These are phyloP conservation scores for Gossypium schwendimanii DNA, from an alignment of 441 rosid genomes.

Conservation along the genomic window DNA sequence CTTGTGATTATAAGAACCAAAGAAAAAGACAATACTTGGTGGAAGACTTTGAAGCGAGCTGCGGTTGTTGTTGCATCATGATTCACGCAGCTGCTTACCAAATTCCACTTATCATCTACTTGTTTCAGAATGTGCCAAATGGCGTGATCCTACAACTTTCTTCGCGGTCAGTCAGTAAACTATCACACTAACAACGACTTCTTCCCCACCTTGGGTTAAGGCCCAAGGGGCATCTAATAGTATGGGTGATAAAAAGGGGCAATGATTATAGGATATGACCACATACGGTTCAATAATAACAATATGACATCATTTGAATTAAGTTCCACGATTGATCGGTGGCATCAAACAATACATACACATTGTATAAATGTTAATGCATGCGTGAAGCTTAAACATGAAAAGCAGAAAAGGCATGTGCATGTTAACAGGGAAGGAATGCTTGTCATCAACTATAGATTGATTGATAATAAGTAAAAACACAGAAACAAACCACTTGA, in stretches of 20 bases:
- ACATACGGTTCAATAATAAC: background rate
- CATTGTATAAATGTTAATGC: background rate
- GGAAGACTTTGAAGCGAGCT: too few relatives aligned
- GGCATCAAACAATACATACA: background rate
- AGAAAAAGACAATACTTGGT: too few relatives aligned
- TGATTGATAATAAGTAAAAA: constrained; percentile 19
- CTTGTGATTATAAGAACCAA: too few relatives aligned
- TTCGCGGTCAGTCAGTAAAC: too few relatives aligned
- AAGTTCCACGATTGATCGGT: background rate
- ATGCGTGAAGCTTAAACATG: constrained; percentile 15
- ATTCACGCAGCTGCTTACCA: too few relatives aligned
- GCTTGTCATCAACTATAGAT: constrained; percentile 25
- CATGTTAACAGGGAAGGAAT: constrained; percentile 13
- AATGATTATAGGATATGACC: background rate
- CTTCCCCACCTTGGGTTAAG: background rate
- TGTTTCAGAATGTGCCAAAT: too few relatives aligned
- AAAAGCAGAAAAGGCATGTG: constrained; percentile 2
- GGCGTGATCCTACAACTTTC: too few relatives aligned
- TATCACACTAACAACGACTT: too few relatives aligned
- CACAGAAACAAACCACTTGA: constrained; percentile 19
- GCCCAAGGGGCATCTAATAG: background rate
- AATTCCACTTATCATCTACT: too few relatives aligned
- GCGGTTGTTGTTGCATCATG: too few relatives aligned
- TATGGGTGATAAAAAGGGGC: background rate
- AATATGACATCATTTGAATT: background rate